Evolutionary conservation across 169 alveolate species (phyloP), one percentile per base, ranked within the genome.

Genomic region (Toxoplasma gondii): DNA sequence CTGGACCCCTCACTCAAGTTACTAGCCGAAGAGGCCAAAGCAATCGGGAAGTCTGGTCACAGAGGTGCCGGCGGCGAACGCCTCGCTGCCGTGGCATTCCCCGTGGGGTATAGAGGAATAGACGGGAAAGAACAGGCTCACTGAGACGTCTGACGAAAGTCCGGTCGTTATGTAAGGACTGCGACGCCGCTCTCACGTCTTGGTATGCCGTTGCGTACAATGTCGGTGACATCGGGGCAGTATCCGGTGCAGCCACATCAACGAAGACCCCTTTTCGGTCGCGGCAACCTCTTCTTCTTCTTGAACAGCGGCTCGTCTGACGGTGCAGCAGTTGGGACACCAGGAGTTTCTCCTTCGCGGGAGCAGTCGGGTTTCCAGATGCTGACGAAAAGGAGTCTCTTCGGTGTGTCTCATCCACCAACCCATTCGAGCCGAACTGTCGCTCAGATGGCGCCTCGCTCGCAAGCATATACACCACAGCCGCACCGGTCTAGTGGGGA

Each of bases 181-280:
- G 24, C 74, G 22, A 1, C 74, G 74, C 22, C 74, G n/a, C 29
- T 64, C 22, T 22, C 74, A 64, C n/a, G 74, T 64, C n/a, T 1
- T 64, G n/a, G 86, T 78, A 36, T 38, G 86, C 45, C 86, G 86
- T 31, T n/a, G 86, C n/a, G 49, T 78, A 78, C 86, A 78, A 78
- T 78, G 86, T 78, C 86, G 86, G 86, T 78, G 49, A 78, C 86
- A n/a, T 78, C 86, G 29, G 86, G 86, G 45, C 86, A 78, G 86
- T 78, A 78, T 78, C 86, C 86, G 86, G 86, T 38, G 44, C 86
- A 78, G 86, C 86, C 86, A 16, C 86, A 19, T 78, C 86, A 78
- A 16, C 39, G 86, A 10, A 78, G 86, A 78, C 49, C 86, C 22
- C 43, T 78, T 2, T 78, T 78, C 86, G 86, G 86, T 31, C 86